Percentiles rank a stretch among this genome's conserved stretches.
Conservation (phyloP, 2,329 filamentous ascomycete genomes). For the Alternaria arbusti region DNA sequence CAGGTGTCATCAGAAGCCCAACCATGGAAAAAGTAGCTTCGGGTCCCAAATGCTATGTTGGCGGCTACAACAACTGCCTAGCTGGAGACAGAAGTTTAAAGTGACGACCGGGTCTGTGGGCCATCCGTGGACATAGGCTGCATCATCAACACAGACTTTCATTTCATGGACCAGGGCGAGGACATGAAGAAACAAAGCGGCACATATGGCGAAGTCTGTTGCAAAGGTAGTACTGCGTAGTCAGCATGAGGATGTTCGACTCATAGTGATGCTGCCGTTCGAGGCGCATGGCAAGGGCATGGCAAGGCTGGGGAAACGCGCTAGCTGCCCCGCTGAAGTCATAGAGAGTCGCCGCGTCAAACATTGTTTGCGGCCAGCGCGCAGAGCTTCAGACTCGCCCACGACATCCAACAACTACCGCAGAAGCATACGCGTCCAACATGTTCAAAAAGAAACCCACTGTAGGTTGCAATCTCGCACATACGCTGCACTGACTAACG, state of each 20-base stretch:
- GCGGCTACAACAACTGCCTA: neutral
- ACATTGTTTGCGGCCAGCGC: neutral
- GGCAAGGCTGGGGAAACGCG: neutral
- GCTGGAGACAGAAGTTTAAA: neutral
- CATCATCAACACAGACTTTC: neutral
- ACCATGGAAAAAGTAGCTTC: neutral
- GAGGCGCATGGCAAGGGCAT: neutral
- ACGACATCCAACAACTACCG: neutral
- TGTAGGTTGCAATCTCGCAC: constrained; percentile 40
- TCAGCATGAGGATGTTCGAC: neutral
- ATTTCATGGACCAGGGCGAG: neutral
- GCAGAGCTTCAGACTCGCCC: neutral
- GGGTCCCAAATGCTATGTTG: neutral
- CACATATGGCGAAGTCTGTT: neutral
- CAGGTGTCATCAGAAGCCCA: neutral
- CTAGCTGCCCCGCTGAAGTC: constrained; percentile 23
- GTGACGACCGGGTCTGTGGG: constrained; percentile 3
- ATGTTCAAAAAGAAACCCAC: constrained; percentile 72
- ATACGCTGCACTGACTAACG: constrained; percentile 9
- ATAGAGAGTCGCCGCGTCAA: neutral
- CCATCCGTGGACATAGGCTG: neutral
- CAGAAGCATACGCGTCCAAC: constrained; percentile 7
- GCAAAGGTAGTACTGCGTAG: neutral
- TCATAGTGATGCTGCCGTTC: neutral
- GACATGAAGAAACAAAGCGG: neutral